Evolutionary conservation across 2,329 filamentous ascomycete genomes (phyloP).

Genomic region (Sarocladium brachiariae): DNA sequence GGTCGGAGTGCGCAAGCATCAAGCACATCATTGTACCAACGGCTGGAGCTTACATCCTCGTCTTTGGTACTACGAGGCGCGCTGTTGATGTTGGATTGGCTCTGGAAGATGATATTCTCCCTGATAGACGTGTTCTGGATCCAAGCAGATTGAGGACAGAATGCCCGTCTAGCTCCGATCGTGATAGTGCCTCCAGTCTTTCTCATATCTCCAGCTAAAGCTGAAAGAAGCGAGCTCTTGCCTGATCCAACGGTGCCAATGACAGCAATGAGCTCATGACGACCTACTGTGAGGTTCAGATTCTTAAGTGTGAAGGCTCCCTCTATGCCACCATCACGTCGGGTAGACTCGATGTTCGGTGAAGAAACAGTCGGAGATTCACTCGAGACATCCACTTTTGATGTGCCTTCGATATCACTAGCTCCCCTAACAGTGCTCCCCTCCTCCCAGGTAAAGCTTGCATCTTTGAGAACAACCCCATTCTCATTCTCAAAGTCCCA

Average conservation of each 20-base stretch:
- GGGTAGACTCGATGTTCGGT: slow-evolving; percentile 12
- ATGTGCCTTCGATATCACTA: slow-evolving; percentile 16
- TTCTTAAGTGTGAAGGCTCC: slow-evolving; percentile 13
- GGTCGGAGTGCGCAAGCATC: slow-evolving; percentile 49
- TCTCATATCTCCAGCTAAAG: slow-evolving; percentile 4
- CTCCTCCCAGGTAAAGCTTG: background rate
- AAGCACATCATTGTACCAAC: slow-evolving; percentile 58
- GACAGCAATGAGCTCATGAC: slow-evolving; percentile 14
- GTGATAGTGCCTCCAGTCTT: background rate
- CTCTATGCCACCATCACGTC: background rate
- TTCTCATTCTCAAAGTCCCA: background rate
- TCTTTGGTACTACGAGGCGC: background rate
- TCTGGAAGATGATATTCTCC: slow-evolving; percentile 61
- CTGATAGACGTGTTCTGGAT: slow-evolving; percentile 16
- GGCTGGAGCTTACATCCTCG: background rate
- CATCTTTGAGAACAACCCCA: background rate
- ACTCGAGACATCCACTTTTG: slow-evolving; percentile 17
- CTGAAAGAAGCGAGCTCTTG: slow-evolving; percentile 12
- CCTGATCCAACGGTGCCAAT: slow-evolving; percentile 18
- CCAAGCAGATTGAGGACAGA: slow-evolving; percentile 24
- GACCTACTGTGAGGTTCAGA: slow-evolving; percentile 14
- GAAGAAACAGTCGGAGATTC: slow-evolving; percentile 18
- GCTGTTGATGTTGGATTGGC: slow-evolving; percentile 35
- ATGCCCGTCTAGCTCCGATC: background rate
- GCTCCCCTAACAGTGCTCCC: slow-evolving; percentile 16